Evolutionary conservation across 1,284 basidiomycete genomes (phyloP), one percentile per base, ranked within the genome.

Genomic region (Heterobasidion parviporum): DNA sequence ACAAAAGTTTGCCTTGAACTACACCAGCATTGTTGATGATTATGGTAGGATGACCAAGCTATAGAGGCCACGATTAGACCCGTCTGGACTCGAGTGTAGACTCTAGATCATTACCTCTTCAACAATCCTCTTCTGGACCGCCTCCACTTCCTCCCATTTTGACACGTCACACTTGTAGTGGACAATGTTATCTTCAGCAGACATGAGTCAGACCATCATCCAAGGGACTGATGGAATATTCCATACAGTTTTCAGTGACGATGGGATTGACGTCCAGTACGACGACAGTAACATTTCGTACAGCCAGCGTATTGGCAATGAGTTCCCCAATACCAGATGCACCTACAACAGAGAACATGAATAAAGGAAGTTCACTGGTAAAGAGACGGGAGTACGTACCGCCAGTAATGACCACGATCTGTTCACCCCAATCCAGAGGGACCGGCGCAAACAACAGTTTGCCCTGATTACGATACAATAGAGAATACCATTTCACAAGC

Each of bases 1-100:
- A 72, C 26, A 98, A 73, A 0, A 87, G 74, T 65, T 93, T 94
- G 34, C 94, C 94, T 70, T 94, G 88, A 35, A 92, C 91, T 54
- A 98, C 83, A n/a, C 94, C 96, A 1, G 96, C 96, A 65, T 98
- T 98, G 73, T 98, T 98, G 65, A 99, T 77, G 14, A 99, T 72
- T 35, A 98, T 80, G 0, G 96, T 96, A 1, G 94, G 91, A 54
- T 89, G 79, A 6, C 94, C 94, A 54, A 95, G 75, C 90, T 94
- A 33, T 18, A 16, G 12, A 26, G 53, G 50, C 16, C 32, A 2
- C 51, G 48, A 50, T 34, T 43, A 3, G 53, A 20, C 55, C 51
- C 26, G 44, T 44, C 46, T 54, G 50, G 54, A 34, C 43, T 16
- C 34, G 43, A 20, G 20, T 38, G 46, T 20, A 47, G 12, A 7